phyloP scores from a whole-genome alignment of 225 moss, liverwort and hornwort species.

The Polytrichum formosum region DNA sequence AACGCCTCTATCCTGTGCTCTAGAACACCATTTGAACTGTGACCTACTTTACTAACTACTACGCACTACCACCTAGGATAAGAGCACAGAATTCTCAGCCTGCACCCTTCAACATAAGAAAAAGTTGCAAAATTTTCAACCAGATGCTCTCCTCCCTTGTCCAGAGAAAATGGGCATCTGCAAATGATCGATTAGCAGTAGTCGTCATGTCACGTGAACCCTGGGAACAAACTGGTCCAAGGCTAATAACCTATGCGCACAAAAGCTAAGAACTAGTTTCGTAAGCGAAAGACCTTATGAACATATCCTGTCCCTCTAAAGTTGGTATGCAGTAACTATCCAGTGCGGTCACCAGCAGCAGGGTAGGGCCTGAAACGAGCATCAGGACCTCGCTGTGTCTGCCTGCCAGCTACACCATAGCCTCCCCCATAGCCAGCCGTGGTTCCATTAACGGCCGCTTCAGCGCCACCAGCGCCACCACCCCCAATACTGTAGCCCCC shows the following conservation, averaged over 20 bases:
- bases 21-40: neutral
- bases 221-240: constrained; percentile 6
- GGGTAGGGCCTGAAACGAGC: constrained; percentile 99
- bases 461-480: constrained; percentile 34
- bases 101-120: constrained; percentile 1
- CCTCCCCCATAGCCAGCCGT: constrained; percentile 87
- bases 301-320: constrained; percentile 65
- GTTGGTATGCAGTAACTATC: constrained; percentile 71
- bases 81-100: constrained; percentile 8
- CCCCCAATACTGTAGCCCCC: constrained; percentile 74
- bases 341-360: constrained; percentile 99
- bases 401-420: constrained; percentile 94
- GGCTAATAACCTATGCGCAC: constrained; percentile 10
- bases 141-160: constrained; percentile 13
- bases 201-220: neutral
- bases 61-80: constrained; percentile 3
- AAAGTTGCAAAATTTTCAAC: constrained; percentile 7
- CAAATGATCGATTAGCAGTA: constrained; percentile 18
- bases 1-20: constrained; percentile 1
- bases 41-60: neutral
- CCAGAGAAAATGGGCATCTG: constrained; percentile 15
- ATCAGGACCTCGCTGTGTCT: constrained; percentile 99
- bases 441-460: constrained; percentile 72
- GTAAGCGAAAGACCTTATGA: constrained; percentile 66
- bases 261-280: constrained; percentile 29